Evolutionary conservation across 148 eudicot genomes (phyloP).

Genomic region (Cornus controversa): DNA sequence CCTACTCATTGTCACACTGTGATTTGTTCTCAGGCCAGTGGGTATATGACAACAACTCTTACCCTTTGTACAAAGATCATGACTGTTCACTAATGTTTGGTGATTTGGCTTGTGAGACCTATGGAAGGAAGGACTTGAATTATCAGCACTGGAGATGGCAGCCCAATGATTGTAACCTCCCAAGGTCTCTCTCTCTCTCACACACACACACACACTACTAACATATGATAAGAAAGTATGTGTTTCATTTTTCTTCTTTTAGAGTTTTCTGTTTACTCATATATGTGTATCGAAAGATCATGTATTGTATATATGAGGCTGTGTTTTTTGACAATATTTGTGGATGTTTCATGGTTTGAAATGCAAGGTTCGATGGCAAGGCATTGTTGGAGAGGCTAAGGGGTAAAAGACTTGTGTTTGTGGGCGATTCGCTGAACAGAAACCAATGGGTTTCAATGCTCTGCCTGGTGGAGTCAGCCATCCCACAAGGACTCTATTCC

Average conservation of each 20-base stretch:
- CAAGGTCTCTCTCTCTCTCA: constrained; percentile 17
- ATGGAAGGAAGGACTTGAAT: constrained; percentile 25
- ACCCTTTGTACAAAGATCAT: constrained; percentile 27
- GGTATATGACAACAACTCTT: constrained; percentile 24
- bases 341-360: neutral
- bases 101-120: constrained; percentile 25
- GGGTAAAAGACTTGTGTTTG: constrained; percentile 15
- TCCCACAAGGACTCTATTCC: neutral
- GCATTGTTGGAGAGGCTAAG: constrained; percentile 16
- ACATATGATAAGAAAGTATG: neutral
- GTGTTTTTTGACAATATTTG: neutral
- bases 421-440: constrained; percentile 8
- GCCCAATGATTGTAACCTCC: constrained; percentile 25
- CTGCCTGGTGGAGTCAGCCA: constrained; percentile 9
- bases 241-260: neutral
- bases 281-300: no score
- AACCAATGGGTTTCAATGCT: constrained; percentile 19
- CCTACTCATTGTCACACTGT: neutral
- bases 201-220: neutral
- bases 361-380: constrained; percentile 10
- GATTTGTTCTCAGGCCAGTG: constrained; percentile 28
- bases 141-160: constrained; percentile 30
- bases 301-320: no score
- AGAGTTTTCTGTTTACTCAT: no score
- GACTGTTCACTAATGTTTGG: constrained; percentile 21